Conservation (phyloP, 2,329 filamentous ascomycete genomes). For the Pseudogymnoascus pannorum region DNA sequence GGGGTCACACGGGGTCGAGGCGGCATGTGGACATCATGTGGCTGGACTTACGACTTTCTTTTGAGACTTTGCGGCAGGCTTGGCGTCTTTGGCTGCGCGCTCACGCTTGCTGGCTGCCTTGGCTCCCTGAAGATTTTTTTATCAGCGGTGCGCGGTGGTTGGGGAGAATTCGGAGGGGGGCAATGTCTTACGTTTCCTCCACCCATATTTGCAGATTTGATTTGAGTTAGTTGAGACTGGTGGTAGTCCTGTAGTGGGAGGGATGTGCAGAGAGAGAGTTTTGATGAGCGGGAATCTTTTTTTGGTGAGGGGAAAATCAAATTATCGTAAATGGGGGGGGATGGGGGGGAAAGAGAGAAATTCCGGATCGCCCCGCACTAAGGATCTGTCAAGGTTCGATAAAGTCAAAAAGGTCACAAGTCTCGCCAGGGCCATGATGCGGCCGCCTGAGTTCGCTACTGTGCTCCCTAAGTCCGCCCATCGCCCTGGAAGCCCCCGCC, state of each 20-base stretch:
- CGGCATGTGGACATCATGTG: neutral
- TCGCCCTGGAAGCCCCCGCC: too few relatives aligned
- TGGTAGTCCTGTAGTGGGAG: neutral
- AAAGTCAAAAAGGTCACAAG: neutral
- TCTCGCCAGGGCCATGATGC: neutral
- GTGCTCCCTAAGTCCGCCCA: neutral
- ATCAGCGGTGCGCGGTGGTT: neutral
- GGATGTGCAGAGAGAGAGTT: neutral
- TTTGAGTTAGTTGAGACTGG: neutral
- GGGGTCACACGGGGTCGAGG: neutral
- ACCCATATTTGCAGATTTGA: neutral
- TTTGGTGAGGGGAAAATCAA: neutral
- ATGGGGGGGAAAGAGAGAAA: neutral
- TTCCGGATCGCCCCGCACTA: neutral
- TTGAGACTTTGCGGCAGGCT: constrained; percentile 55
- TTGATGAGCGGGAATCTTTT: neutral
- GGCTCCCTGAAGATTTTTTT: constrained; percentile 42
- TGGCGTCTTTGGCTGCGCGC: constrained; percentile 57
- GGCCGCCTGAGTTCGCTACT: neutral
- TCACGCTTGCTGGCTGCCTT: constrained; percentile 67
- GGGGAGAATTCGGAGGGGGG: neutral
- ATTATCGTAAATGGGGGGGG: neutral
- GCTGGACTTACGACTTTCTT: constrained; percentile 52
- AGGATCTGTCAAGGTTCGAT: neutral
- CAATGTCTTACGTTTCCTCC: constrained; percentile 7